Percentiles rank a stretch among this genome's conserved stretches.
Conservation (phyloP, 306 rosid species). For the Lagenaria siceraria region DNA sequence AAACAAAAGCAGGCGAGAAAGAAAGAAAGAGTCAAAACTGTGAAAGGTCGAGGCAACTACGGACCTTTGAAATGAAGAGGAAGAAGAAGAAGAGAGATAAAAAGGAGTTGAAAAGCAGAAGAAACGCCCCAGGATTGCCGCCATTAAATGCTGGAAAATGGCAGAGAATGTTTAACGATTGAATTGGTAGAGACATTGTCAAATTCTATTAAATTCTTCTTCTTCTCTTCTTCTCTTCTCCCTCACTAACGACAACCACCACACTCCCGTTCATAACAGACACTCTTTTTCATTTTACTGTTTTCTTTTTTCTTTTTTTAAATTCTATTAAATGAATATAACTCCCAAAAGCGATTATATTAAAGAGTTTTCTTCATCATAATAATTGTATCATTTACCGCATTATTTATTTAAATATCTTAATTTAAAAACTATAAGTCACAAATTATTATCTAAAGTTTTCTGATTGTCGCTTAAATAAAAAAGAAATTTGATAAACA, state of each 20-base stretch:
- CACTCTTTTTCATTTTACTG: neutral
- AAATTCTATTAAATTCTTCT: conserved; percentile 1
- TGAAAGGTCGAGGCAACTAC: neutral
- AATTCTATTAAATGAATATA: neutral
- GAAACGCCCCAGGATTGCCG: conserved; percentile 7
- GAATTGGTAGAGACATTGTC: conserved; percentile 1
- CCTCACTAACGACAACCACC: neutral
- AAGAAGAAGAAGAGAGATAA: neutral
- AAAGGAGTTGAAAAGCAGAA: neutral
- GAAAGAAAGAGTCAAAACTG: neutral
- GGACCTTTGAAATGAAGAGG: neutral
- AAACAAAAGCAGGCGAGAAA: neutral
- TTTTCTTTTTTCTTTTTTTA: neutral
- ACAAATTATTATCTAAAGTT: too few species aligned
- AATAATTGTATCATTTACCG: neutral
- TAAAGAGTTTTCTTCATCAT: neutral
- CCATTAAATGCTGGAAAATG: conserved; percentile 5
- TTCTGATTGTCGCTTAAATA: too few species aligned
- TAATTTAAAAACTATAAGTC: too few species aligned
- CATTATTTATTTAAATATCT: neutral
- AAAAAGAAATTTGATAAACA: too few species aligned
- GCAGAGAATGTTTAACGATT: conserved; percentile 5
- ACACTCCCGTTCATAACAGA: conserved; percentile 5
- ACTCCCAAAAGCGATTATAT: neutral
- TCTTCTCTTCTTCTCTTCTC: neutral